Conservation (phyloP, 192 early-diverging fungal species). For the Umbelopsis isabellina region DNA sequence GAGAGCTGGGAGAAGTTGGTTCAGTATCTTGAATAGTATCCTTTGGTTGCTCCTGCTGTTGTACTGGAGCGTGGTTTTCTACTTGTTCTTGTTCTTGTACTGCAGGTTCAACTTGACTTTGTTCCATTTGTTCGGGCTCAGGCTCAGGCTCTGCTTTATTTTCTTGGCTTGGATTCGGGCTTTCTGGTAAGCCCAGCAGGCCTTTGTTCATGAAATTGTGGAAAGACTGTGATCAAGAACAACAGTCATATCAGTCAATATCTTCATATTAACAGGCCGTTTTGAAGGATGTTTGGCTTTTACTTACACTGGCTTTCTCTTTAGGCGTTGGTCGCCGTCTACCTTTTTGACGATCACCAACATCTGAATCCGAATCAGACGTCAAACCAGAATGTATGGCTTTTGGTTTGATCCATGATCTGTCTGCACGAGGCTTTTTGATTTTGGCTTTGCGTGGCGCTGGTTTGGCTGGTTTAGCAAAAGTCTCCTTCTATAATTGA, state of each 20-base stretch:
- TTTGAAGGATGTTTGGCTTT: not conserved
- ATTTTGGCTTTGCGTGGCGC: not conserved
- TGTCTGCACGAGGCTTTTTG: constrained; percentile 10
- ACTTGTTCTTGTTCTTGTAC: too few relatives aligned
- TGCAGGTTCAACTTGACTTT: too few relatives aligned
- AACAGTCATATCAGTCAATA: not conserved
- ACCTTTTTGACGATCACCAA: constrained; percentile 14
- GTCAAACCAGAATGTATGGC: constrained; percentile 4
- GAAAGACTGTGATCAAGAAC: not conserved
- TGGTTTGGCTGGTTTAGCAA: constrained; percentile 3
- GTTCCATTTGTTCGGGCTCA: too few relatives aligned
- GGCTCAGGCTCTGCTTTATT: not conserved
- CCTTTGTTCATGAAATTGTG: constrained; percentile 10
- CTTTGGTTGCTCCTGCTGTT: too few relatives aligned
- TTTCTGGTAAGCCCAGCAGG: not conserved
- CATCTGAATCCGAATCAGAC: constrained; percentile 6
- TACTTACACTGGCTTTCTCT: not conserved
- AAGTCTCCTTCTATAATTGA: not conserved
- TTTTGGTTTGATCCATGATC: constrained; percentile 20
- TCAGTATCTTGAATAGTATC: too few relatives aligned
- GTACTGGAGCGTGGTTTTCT: too few relatives aligned
- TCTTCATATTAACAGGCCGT: not conserved
- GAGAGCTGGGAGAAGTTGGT: too few relatives aligned
- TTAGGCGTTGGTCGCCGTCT: not conserved
- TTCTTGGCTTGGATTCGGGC: not conserved